phyloP scores from a whole-genome alignment of 176 grass and related monocot species.

The Dactylis glomerata region DNA sequence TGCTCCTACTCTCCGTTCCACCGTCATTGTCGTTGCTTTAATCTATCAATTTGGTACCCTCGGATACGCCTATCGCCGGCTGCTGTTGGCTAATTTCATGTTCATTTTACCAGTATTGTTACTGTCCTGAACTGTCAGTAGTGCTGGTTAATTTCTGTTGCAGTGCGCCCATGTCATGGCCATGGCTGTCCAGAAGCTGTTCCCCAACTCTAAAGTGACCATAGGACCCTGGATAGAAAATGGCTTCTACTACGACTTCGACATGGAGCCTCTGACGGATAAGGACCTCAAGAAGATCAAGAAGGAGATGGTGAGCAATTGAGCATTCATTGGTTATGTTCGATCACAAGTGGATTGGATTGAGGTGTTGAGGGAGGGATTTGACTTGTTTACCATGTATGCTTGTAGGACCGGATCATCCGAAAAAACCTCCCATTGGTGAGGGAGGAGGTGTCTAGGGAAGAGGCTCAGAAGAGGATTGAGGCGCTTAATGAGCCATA shows the following conservation, averaged over 20 bases:
- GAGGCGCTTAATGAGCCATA: conserved; percentile 79
- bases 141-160: conserved; percentile 7
- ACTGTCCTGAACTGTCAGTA: not conserved
- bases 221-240: conserved; percentile 99
- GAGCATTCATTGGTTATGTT: not conserved
- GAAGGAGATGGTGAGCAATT: conserved; percentile 88
- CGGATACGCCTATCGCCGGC: not conserved
- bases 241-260: conserved; percentile 97
- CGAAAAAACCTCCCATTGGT: conserved; percentile 67
- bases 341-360: not conserved
- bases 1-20: not conserved
- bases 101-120: not conserved
- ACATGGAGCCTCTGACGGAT: conserved; percentile 86
- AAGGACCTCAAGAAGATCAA: conserved; percentile 98
- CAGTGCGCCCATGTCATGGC: conserved; percentile 99
- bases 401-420: conserved; percentile 84
- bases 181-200: conserved; percentile 96
- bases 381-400: conserved; percentile 45
- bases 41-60: not conserved
- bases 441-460: conserved; percentile 83
- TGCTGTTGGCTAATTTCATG: not conserved
- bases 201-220: conserved; percentile 86
- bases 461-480: conserved; percentile 91
- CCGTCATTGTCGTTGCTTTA: not conserved
- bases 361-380: not conserved